These are phyloP conservation scores for Basipetospora chlamydospora DNA, from an alignment of 2,329 filamentous ascomycete genomes.

Conservation along the genomic window DNA sequence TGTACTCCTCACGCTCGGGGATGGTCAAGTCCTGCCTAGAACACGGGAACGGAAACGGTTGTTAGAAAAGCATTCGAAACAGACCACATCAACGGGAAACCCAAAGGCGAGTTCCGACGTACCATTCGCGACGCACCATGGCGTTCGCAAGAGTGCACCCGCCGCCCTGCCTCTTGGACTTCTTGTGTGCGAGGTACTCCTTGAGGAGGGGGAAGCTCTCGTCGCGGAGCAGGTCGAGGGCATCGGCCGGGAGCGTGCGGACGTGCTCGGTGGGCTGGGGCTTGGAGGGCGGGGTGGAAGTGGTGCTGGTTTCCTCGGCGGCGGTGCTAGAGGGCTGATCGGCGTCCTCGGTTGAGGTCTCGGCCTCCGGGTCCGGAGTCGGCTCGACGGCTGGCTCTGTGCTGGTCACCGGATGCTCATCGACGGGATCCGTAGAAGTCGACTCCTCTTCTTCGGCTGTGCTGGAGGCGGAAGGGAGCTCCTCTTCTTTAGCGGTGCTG, in stretches of 20 bases:
- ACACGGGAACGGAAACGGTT: neutral
- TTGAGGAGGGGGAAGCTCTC: conserved; percentile 7
- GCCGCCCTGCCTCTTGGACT: conserved; percentile 1
- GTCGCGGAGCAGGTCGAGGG: conserved; percentile 8
- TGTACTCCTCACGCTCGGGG: conserved; percentile 21
- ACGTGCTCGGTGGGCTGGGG: too few relatives aligned
- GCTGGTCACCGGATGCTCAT: neutral
- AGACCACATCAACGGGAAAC: too few relatives aligned
- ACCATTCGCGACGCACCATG: conserved; percentile 3
- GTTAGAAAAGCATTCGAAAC: neutral
- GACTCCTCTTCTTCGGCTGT: neutral
- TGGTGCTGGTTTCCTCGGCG: too few relatives aligned
- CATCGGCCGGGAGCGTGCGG: conserved; percentile 7
- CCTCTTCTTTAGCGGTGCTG: neutral
- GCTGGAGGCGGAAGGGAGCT: neutral
- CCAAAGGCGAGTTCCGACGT: neutral
- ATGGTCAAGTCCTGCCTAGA: conserved; percentile 10
- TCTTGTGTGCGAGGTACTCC: neutral
- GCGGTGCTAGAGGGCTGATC: too few relatives aligned
- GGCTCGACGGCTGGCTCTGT: neutral
- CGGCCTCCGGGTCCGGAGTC: neutral
- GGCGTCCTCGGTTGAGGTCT: neutral
- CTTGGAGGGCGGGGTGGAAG: neutral
- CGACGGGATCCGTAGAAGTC: neutral
- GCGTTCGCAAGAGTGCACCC: conserved; percentile 8